Conservation (phyloP, 2,329 filamentous ascomycete species). For the Curvularia lunata region DNA sequence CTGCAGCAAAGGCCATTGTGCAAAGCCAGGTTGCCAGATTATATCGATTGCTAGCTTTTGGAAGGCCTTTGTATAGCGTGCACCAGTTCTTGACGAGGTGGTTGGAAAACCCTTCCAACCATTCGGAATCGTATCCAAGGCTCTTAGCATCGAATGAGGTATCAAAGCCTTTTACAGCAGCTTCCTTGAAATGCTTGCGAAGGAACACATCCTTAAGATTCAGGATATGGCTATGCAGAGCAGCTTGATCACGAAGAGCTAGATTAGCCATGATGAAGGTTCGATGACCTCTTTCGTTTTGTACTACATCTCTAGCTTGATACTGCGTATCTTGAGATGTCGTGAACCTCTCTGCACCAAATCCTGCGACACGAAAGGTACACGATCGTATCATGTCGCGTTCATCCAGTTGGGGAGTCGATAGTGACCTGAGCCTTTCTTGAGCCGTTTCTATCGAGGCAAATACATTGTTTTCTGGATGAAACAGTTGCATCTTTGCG, state of each 20-base stretch:
- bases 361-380: slow-evolving; percentile 36
- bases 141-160: not conserved
- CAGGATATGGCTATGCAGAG: slow-evolving; percentile 16
- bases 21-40: slow-evolving; percentile 36
- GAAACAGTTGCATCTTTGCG: slow-evolving; percentile 22
- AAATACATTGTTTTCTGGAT: slow-evolving; percentile 11
- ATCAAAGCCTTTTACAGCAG: slow-evolving; percentile 9
- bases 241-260: slow-evolving; percentile 20
- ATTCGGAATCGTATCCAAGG: slow-evolving; percentile 32
- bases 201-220: slow-evolving; percentile 12
- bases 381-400: slow-evolving; percentile 42
- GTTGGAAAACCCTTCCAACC: slow-evolving; percentile 21
- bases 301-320: slow-evolving; percentile 15
- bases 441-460: slow-evolving; percentile 4
- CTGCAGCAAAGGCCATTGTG: slow-evolving; percentile 30
- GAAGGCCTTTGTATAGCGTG: slow-evolving; percentile 21
- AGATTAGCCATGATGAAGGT: slow-evolving; percentile 25
- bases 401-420: slow-evolving; percentile 24
- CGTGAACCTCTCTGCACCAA: slow-evolving; percentile 42
- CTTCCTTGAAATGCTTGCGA: slow-evolving; percentile 13
- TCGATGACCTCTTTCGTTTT: slow-evolving; percentile 18
- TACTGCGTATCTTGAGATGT: slow-evolving; percentile 32
- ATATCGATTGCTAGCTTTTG: slow-evolving; percentile 20
- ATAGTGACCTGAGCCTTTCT: slow-evolving; percentile 6
- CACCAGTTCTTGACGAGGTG: slow-evolving; percentile 30